Base-by-base conservation (phyloP, 2,329 filamentous ascomycete species). In the Penicillium sp. region DNA sequence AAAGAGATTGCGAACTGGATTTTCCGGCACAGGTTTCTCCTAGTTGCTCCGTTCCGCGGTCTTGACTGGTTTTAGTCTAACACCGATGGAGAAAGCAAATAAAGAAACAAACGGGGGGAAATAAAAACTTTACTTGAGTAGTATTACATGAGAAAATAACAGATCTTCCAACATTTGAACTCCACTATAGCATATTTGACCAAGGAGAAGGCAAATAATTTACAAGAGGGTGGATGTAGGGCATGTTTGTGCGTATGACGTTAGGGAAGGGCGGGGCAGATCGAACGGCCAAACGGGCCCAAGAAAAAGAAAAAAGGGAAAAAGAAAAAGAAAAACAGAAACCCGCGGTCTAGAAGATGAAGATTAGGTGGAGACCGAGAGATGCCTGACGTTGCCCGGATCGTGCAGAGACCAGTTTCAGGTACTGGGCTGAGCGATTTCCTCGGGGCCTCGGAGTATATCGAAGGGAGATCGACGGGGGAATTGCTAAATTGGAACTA, bases 391-490 rank as follows among this genome's bases (percentile, higher is more conserved):
- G 51, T 63, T 19, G 43, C 43, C 43, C 33, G 61, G 54, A 62
- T 61, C 56, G 55, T 65, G 59, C 54, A 65, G 54, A 60, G 58
- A 29, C 46, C 55, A 57, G 63, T 65, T 61, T 65, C 64, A 65
- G 64, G 61, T 62, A 63, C 61, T 53, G 47, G 33, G 29, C 42
- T 57, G 60, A 61, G 55, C 54, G 55, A 58, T 66, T 57, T 51
- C 54, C 53, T 50, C 58, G 60, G 59, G 62, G 62, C 64, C 51
- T 55, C 61, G 61, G 61, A 65, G 63, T 65, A 67, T 66, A 64
- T 64, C 59, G 55, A 62, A 42, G 50, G 29, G 33, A 53, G 58
- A 59, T 59, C 59, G 63, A 60, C 61, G 53, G 43, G 42, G 55
- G 21, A 45, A 53, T 35, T 21, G 26, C 43, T 23, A 42, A 11